Percentiles rank a stretch among this genome's conserved stretches.
phyloP scores from a whole-genome alignment of 2,329 filamentous ascomycete genomes.

The Phoma herbarum region DNA sequence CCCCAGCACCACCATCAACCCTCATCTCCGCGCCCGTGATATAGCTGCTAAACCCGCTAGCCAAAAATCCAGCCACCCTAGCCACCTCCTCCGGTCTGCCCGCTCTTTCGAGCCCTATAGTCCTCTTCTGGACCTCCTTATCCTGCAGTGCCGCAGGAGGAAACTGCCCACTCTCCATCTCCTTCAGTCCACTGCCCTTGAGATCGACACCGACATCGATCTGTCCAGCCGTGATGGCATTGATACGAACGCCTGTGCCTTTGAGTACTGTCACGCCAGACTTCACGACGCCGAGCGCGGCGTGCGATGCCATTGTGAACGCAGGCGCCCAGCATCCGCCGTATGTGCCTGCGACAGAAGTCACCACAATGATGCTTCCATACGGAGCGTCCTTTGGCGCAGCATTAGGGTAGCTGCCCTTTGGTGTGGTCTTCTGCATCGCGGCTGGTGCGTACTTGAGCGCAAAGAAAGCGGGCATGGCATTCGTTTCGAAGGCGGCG shows the following conservation, averaged over 20 bases:
- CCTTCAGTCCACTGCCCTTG: slow-evolving; percentile 42
- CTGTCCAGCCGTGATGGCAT: slow-evolving; percentile 60
- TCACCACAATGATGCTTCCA: slow-evolving; percentile 70
- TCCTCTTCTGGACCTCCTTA: slow-evolving; percentile 58
- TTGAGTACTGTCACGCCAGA: slow-evolving; percentile 67
- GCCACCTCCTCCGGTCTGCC: slow-evolving; percentile 67
- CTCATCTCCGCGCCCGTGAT: slow-evolving; percentile 69
- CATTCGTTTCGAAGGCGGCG: slow-evolving; percentile 68
- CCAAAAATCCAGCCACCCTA: slow-evolving; percentile 68
- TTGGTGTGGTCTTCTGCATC: slow-evolving; percentile 67
- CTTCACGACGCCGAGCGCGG: slow-evolving; percentile 68
- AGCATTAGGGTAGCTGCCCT: slow-evolving; percentile 67
- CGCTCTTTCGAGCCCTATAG: slow-evolving; percentile 66
- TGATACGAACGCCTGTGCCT: slow-evolving; percentile 66
- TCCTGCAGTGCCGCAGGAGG: slow-evolving; percentile 64
- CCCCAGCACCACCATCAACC: slow-evolving; percentile 66
- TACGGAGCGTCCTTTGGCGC: slow-evolving; percentile 68
- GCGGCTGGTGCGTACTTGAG: slow-evolving; percentile 71
- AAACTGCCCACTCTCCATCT: slow-evolving; percentile 63
- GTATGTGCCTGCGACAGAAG: slow-evolving; percentile 65
- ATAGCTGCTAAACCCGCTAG: slow-evolving; percentile 69
- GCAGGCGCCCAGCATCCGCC: slow-evolving; percentile 67
- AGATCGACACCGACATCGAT: slow-evolving; percentile 59
- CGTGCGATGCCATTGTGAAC: slow-evolving; percentile 69
- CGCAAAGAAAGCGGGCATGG: slow-evolving; percentile 70